Base-by-base conservation (phyloP, 495 filamentous ascomycete species). In the Friedmanniomyces simplex region DNA sequence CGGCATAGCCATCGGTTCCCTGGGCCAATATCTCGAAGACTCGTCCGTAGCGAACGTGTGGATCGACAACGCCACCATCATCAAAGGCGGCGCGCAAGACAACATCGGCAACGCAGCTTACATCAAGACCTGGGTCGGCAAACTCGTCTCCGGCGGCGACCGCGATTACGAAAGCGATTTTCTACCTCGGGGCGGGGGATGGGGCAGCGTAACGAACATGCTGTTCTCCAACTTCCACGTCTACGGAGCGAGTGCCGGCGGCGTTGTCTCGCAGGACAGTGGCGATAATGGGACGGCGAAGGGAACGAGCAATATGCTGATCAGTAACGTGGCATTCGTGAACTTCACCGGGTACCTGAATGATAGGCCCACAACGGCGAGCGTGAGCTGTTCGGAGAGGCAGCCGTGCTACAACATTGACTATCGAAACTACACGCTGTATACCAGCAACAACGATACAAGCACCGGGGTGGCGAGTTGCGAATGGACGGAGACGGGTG, bases 111-210 rank as follows among this genome's bases (percentile, higher is more conserved):
- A 76, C 59, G 63, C 67, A 21, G 77, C 77, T 2, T 81, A 81
- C 57, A 80, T 82, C 66, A 82, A 81, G 56, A 80, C 78, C 10
- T 82, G 78, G 77, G 67, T 78, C 12, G 77, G 79, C 13, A 73
- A 60, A 0, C 73, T 73, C 4, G 71, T 76, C 0, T 14, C 18
- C 16, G 12, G 25, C n/a, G 69, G 70, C 0, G 73, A 79, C 60
- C 63, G 58, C 28, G 59, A 52, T 16, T 81, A 81, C 61, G 78
- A 81, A 56, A 73, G 68, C 52, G 74, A 66, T 20, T 69, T 66
- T 30, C 65, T 72, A 26, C 77, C 78, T 12, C 67, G 73, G 1
- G 78, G 79, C 16, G 77, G 69, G 20, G 77, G 77, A 28, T 81
- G 77, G 78, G 78, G 78, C 21, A 68, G 66, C 5, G 70, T 81